Evolutionary conservation across 441 rosid genomes (phyloP).

Genomic region (Croton setiger): DNA sequence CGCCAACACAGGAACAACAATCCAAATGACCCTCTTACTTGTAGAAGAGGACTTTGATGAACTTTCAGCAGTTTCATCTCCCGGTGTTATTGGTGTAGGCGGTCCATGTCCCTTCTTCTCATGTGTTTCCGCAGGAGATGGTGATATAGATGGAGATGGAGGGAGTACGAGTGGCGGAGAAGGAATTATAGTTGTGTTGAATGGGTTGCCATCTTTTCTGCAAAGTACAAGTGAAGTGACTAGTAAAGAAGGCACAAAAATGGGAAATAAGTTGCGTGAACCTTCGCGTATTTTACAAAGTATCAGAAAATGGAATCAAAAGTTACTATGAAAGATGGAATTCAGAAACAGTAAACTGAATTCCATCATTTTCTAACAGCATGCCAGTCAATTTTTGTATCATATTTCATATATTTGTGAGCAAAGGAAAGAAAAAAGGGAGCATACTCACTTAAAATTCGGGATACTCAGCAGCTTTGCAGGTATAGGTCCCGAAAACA

Average conservation of each 20-base stretch:
- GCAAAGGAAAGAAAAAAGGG: background rate
- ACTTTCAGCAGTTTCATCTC: slow-evolving; percentile 38
- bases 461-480: slow-evolving; percentile 56
- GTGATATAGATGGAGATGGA: slow-evolving; percentile 46
- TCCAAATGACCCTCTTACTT: slow-evolving; percentile 36
- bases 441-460: slow-evolving; percentile 60
- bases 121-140: slow-evolving; percentile 38
- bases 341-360: background rate
- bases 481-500: slow-evolving; percentile 90
- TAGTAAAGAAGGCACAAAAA: slow-evolving; percentile 4
- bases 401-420: background rate
- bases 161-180: slow-evolving; percentile 52
- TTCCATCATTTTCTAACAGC: background rate
- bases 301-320: background rate
- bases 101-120: slow-evolving; percentile 36
- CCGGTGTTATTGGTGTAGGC: slow-evolving; percentile 34
- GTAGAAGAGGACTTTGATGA: slow-evolving; percentile 40
- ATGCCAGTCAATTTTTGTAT: background rate
- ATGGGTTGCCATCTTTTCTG: slow-evolving; percentile 95
- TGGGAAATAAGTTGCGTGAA: background rate
- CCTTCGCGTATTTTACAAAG: background rate
- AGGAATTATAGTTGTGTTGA: slow-evolving; percentile 65
- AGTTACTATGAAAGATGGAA: background rate
- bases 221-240: slow-evolving; percentile 16
- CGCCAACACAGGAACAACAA: slow-evolving; percentile 40